These are phyloP conservation scores for Astrothelium macrocarpum DNA, from an alignment of 495 filamentous ascomycete species.

Conservation along the genomic window DNA sequence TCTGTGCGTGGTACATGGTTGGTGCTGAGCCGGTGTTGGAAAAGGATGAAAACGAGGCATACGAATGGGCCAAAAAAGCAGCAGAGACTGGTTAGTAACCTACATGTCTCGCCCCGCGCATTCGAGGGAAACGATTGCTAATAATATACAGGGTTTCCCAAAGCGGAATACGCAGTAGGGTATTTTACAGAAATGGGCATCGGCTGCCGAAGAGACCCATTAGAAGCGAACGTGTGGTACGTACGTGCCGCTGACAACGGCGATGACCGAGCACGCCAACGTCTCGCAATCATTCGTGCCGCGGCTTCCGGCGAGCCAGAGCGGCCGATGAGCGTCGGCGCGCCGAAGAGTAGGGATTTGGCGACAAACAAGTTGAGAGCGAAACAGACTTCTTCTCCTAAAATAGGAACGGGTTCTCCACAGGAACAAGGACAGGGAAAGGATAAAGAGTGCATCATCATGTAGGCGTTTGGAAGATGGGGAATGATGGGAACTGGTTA, in stretches of 20 bases:
- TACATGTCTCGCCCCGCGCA: neutral
- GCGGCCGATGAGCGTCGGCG: slow-evolving; percentile 18
- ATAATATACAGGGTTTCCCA: slow-evolving; percentile 58
- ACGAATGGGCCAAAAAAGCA: slow-evolving; percentile 86
- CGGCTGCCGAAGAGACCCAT: slow-evolving; percentile 79
- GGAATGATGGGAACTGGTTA: neutral
- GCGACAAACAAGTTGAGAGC: neutral
- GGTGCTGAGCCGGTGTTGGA: slow-evolving; percentile 87
- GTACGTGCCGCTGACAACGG: slow-evolving; percentile 90
- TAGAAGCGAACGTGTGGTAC: slow-evolving; percentile 98
- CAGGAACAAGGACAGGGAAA: neutral
- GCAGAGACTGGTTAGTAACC: slow-evolving; percentile 63
- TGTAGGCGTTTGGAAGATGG: neutral
- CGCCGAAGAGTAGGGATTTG: slow-evolving; percentile 23
- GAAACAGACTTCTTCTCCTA: neutral
- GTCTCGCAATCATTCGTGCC: slow-evolving; percentile 74
- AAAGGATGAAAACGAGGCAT: slow-evolving; percentile 92
- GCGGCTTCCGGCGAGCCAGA: slow-evolving; percentile 63
- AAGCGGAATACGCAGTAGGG: slow-evolving; percentile 89
- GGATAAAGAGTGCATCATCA: slow-evolving; percentile 9
- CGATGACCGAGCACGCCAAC: slow-evolving; percentile 76
- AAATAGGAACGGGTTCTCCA: neutral
- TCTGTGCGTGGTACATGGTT: slow-evolving; percentile 98
- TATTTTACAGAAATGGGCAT: slow-evolving; percentile 99
- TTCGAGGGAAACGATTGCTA: neutral